phyloP scores from a whole-genome alignment of 1,284 basidiomycete species.

The Tilletia caries region DNA sequence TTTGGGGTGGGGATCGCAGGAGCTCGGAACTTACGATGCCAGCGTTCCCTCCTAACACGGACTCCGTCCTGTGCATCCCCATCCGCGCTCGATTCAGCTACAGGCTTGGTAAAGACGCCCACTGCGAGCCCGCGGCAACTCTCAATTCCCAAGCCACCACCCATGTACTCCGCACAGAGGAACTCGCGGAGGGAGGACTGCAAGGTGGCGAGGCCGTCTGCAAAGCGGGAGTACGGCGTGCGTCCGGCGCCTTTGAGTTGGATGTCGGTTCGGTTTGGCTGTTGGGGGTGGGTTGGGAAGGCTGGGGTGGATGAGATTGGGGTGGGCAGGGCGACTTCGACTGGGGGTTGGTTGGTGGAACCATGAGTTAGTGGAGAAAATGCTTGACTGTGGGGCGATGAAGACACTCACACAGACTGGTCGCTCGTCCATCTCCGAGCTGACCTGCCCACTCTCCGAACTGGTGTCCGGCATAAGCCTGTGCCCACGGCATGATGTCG shows the following conservation, averaged over 20 bases:
- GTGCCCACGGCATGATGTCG: slow-evolving; percentile 34
- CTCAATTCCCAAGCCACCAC: slow-evolving; percentile 74
- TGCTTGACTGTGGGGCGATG: too few relatives aligned
- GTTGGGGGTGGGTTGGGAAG: slow-evolving; percentile 53
- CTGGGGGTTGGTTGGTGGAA: too few relatives aligned
- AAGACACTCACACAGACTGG: slow-evolving; percentile 70
- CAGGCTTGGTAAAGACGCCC: neutral
- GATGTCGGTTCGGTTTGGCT: slow-evolving; percentile 66
- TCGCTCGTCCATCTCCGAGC: slow-evolving; percentile 89
- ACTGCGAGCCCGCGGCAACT: slow-evolving; percentile 84
- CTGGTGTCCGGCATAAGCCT: slow-evolving; percentile 59
- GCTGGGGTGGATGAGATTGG: slow-evolving; percentile 16
- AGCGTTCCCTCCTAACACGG: slow-evolving; percentile 72
- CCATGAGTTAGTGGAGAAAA: too few relatives aligned
- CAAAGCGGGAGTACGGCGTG: slow-evolving; percentile 84
- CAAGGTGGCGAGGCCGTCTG: slow-evolving; percentile 88
- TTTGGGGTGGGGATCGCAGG: neutral
- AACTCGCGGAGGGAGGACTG: slow-evolving; percentile 88
- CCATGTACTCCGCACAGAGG: slow-evolving; percentile 65
- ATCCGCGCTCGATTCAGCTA: neutral
- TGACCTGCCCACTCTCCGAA: slow-evolving; percentile 95
- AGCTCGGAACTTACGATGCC: neutral
- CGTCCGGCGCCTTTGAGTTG: slow-evolving; percentile 92
- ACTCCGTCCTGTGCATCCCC: slow-evolving; percentile 51
- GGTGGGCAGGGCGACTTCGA: slow-evolving; percentile 3